Evolutionary conservation across 768 basidiomycete genomes (phyloP).

Genomic region (Basidioascus undulatus): DNA sequence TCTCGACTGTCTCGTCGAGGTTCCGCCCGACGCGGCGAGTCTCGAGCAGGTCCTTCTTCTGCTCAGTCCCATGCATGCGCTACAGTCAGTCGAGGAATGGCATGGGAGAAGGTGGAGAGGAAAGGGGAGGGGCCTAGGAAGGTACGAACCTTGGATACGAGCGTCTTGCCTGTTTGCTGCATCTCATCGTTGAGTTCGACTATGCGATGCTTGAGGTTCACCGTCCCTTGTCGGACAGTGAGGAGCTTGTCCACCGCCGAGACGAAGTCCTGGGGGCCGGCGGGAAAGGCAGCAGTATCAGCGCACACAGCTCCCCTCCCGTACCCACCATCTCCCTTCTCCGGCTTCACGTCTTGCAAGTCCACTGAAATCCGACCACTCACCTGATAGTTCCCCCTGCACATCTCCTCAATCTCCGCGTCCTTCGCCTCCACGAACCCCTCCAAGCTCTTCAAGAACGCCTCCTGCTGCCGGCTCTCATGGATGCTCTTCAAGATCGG

Average conservation of each 20-base stretch:
- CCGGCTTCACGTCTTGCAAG: not conserved
- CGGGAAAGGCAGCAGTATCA: not conserved
- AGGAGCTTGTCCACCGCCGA: conserved; percentile 89
- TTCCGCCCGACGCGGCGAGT: conserved; percentile 81
- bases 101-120: too few relatives aligned
- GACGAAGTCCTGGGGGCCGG: conserved; percentile 49
- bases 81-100: too few relatives aligned
- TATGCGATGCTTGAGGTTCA: conserved; percentile 75
- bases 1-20: conserved; percentile 89
- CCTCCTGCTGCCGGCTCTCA: conserved; percentile 63
- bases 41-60: conserved; percentile 65
- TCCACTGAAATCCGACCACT: not conserved
- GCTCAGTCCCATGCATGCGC: too few relatives aligned
- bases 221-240: conserved; percentile 86
- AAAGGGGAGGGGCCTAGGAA: not conserved
- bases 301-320: not conserved
- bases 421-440: conserved; percentile 85
- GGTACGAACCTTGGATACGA: conserved; percentile 47
- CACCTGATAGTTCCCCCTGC: conserved; percentile 69
- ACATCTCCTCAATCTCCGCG: conserved; percentile 83
- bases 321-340: not conserved
- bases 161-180: conserved; percentile 56
- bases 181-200: conserved; percentile 69
- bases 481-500: conserved; percentile 88
- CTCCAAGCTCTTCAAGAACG: conserved; percentile 62